phyloP scores from a whole-genome alignment of 495 filamentous ascomycete genomes.

The Neurospora sp. region DNA sequence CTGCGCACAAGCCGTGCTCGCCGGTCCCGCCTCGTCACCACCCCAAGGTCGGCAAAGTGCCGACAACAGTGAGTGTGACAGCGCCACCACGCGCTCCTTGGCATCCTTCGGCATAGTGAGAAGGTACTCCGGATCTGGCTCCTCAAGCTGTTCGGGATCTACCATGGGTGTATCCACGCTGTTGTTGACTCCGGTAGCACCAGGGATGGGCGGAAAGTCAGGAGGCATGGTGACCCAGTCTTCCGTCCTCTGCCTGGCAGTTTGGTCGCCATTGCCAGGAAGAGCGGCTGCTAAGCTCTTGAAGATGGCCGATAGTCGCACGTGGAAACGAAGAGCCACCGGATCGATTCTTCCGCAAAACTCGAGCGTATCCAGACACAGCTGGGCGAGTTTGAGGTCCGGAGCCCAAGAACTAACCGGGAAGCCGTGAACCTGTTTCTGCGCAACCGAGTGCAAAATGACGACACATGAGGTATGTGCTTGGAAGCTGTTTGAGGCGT shows the following conservation, averaged over 20 bases:
- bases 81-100: not conserved
- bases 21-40: not conserved
- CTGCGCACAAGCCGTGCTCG: not conserved
- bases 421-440: conserved; percentile 20
- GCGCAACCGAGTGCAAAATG: conserved; percentile 18
- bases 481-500: conserved; percentile 13
- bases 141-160: not conserved
- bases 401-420: conserved; percentile 8
- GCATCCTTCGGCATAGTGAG: conserved; percentile 7
- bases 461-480: conserved; percentile 21
- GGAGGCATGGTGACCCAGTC: conserved; percentile 14
- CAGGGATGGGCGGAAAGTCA: not conserved
- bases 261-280: not conserved
- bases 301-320: conserved; percentile 14
- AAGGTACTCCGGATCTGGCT: conserved; percentile 5
- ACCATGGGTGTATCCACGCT: not conserved
- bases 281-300: not conserved
- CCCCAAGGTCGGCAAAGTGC: conserved; percentile 17
- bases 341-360: conserved; percentile 15
- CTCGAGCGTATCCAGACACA: conserved; percentile 16
- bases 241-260: conserved; percentile 2
- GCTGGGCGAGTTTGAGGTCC: conserved; percentile 14
- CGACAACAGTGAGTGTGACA: conserved; percentile 6
- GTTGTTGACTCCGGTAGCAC: not conserved
- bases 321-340: conserved; percentile 13